phyloP scores from a whole-genome alignment of 2,329 filamentous ascomycete species.

The Xylaria sp. region DNA sequence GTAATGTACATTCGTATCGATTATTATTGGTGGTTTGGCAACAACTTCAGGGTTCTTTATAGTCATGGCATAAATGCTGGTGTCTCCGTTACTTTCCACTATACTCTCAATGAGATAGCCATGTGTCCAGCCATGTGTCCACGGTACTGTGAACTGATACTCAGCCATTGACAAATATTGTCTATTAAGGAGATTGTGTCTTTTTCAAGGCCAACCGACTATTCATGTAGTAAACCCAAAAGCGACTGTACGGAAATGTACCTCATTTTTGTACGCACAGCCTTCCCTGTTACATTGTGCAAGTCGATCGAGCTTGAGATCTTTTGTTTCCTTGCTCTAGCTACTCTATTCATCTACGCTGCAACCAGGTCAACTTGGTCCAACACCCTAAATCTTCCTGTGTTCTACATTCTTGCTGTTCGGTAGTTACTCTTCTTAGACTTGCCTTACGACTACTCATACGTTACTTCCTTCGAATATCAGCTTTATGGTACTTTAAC shows the following conservation, averaged over 20 bases:
- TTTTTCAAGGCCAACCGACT: not conserved
- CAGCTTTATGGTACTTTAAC: too few relatives aligned
- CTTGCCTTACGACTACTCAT: too few relatives aligned
- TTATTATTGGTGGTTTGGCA: constrained; percentile 40
- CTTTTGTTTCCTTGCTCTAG: not conserved
- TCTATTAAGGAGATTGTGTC: not conserved
- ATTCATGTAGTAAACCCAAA: not conserved
- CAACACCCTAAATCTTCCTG: too few relatives aligned
- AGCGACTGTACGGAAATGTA: too few relatives aligned
- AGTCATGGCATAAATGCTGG: constrained; percentile 37
- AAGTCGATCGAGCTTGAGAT: too few relatives aligned
- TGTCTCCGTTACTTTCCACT: constrained; percentile 21
- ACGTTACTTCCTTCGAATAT: too few relatives aligned
- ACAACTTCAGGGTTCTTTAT: constrained; percentile 40
- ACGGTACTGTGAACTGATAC: not conserved
- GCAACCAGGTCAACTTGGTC: too few relatives aligned
- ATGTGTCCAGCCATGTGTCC: not conserved
- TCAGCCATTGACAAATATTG: not conserved
- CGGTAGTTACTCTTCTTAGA: too few relatives aligned
- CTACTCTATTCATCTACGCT: too few relatives aligned
- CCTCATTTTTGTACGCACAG: too few relatives aligned
- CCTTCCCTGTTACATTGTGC: too few relatives aligned
- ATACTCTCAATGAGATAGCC: constrained; percentile 1
- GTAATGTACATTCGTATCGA: constrained; percentile 43
- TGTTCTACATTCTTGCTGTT: too few relatives aligned